phyloP scores from a whole-genome alignment of 805 yeast species.

The Kuraishia cidri region DNA sequence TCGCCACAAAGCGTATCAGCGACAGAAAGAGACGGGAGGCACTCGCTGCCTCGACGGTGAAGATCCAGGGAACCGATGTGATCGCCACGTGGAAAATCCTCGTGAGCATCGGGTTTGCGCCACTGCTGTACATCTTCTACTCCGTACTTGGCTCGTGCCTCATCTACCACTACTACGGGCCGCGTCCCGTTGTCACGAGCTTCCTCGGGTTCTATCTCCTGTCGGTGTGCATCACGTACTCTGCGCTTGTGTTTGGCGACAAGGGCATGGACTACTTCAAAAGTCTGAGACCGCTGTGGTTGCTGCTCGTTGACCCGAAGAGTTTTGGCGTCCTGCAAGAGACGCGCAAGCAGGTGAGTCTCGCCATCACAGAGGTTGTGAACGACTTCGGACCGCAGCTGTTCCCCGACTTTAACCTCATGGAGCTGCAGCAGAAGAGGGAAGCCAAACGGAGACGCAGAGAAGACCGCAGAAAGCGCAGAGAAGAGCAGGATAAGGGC shows the following conservation, averaged over 20 bases:
- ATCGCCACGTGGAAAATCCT: conserved; percentile 96
- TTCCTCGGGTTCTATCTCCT: conserved; percentile 47
- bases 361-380: conserved; percentile 69
- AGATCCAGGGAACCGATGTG: conserved; percentile 87
- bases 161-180: conserved; percentile 13
- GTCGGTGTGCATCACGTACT: conserved; percentile 69
- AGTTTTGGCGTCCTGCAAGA: conserved; percentile 50
- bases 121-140: conserved; percentile 74
- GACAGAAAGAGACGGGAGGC: conserved; percentile 68
- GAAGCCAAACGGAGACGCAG: conserved; percentile 19
- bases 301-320: conserved; percentile 50
- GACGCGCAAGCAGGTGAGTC: conserved; percentile 53
- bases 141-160: conserved; percentile 49
- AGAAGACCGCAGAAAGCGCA: conserved; percentile 14
- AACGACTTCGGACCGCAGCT: conserved; percentile 77
- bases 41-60: conserved; percentile 79
- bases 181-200: conserved; percentile 15
- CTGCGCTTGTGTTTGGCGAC: conserved; percentile 90
- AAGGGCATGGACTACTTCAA: conserved; percentile 85
- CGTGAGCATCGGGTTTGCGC: conserved; percentile 84
- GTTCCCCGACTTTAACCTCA: conserved; percentile 74
- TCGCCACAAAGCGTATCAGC: conserved; percentile 69
- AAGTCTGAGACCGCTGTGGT: conserved; percentile 72
- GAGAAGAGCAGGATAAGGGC: conserved; percentile 2
- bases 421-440: conserved; percentile 32